phyloP scores from a whole-genome alignment of 78 protist genomes.

The Neovahlkampfia damariscottae region DNA sequence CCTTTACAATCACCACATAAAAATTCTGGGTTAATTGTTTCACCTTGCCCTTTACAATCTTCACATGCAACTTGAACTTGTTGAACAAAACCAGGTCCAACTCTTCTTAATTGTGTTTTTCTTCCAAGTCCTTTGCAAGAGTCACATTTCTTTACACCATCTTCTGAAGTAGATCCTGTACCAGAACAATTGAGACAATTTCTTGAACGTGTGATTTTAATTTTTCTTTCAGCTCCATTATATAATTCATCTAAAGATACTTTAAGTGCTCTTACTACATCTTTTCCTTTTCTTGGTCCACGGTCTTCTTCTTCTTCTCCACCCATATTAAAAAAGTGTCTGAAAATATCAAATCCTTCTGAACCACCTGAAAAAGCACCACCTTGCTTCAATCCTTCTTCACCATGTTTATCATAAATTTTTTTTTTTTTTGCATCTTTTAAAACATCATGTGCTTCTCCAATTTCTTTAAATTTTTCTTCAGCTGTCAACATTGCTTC shows the following conservation, averaged over 20 bases:
- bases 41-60: conserved; percentile 72
- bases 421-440: too few species aligned
- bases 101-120: conserved; percentile 40
- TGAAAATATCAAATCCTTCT: neutral
- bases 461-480: too few species aligned
- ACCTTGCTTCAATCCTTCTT: neutral
- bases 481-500: neutral
- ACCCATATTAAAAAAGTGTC: neutral
- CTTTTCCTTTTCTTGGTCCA: conserved; percentile 42
- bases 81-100: conserved; percentile 86
- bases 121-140: conserved; percentile 73
- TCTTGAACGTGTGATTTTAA: conserved; percentile 58
- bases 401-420: neutral
- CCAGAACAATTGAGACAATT: conserved; percentile 47
- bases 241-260: conserved; percentile 84
- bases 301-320: conserved; percentile 6
- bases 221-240: conserved; percentile 79
- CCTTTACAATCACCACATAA: conserved; percentile 74
- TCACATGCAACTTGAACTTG: conserved; percentile 59
- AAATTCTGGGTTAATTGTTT: conserved; percentile 53
- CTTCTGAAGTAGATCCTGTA: conserved; percentile 5
- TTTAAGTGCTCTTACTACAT: conserved; percentile 36
- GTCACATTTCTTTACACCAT: conserved; percentile 53
- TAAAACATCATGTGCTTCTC: neutral
- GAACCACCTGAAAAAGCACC: neutral